Percentiles rank a stretch among this genome's conserved stretches.
These are phyloP conservation scores for Rutidosis leptorrhynchoides DNA, from an alignment of 129 eudicot genomes.

Conservation along the genomic window DNA sequence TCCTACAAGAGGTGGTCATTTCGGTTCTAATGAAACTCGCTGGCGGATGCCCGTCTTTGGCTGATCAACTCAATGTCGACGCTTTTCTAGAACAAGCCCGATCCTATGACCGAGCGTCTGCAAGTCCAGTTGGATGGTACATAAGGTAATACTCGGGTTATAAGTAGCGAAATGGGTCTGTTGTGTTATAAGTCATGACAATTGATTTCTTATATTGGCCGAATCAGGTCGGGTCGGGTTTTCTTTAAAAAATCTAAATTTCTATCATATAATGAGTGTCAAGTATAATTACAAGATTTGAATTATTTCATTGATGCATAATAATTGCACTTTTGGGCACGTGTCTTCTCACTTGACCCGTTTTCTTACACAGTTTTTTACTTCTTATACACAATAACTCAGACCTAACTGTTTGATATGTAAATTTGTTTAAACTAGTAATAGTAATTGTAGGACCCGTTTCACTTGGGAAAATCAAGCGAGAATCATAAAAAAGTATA, in stretches of 20 bases:
- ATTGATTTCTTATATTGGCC: background rate
- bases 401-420: background rate
- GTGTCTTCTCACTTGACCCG: background rate
- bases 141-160: slow-evolving; percentile 52
- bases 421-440: background rate
- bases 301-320: background rate
- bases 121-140: slow-evolving; percentile 94
- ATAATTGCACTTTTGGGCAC: background rate
- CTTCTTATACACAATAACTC: background rate
- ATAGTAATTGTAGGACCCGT: too few relatives aligned
- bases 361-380: background rate
- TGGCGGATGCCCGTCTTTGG: slow-evolving; percentile 97
- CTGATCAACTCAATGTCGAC: slow-evolving; percentile 93
- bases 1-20: slow-evolving; percentile 96
- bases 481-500: too few relatives aligned
- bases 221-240: background rate
- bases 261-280: background rate
- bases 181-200: background rate
- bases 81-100: slow-evolving; percentile 99
- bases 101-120: slow-evolving; percentile 91
- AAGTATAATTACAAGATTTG: background rate
- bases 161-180: background rate
- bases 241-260: background rate
- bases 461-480: too few relatives aligned
- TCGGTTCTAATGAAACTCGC: slow-evolving; percentile 98